A percentile compares a stretch with the other conserved stretches of the same genome.
Evolutionary conservation across 495 filamentous ascomycete genomes (phyloP).

Genomic region (Aspergillus incahuasiensis): DNA sequence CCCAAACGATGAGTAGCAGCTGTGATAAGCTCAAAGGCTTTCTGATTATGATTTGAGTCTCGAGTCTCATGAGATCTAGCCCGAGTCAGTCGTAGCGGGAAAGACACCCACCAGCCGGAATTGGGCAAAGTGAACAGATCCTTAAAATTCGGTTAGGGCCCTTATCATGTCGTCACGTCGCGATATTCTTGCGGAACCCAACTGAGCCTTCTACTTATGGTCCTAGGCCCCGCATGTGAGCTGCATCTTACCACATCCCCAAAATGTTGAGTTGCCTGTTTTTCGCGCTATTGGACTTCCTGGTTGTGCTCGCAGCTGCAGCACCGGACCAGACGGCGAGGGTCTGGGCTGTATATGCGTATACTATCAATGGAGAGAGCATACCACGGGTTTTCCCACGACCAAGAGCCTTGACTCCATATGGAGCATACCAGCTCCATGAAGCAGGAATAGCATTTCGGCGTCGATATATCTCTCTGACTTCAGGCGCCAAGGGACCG

Average conservation of each 20-base stretch:
- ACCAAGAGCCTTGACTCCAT: conserved; percentile 52
- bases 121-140: not conserved
- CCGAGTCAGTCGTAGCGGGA: not conserved
- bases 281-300: conserved; percentile 9
- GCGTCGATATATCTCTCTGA: conserved; percentile 50
- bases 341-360: conserved; percentile 65
- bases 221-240: not conserved
- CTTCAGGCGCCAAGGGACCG: conserved; percentile 30
- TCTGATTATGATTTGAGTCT: not conserved
- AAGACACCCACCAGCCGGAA: conserved; percentile 3
- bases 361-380: conserved; percentile 69
- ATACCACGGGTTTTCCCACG: conserved; percentile 54
- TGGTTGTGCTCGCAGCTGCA: conserved; percentile 11
- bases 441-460: conserved; percentile 59
- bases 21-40: not conserved
- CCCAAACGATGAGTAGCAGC: not conserved
- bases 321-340: conserved; percentile 44
- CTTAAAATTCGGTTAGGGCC: not conserved
- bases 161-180: conserved; percentile 5
- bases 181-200: not conserved
- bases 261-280: conserved; percentile 17
- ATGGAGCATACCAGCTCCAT: conserved; percentile 65
- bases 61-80: not conserved
- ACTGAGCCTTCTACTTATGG: not conserved
- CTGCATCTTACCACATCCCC: not conserved